A percentile compares a stretch with the other conserved stretches of the same genome.
phyloP scores from a whole-genome alignment of 2,329 filamentous ascomycete species.

The Phyllosticta capitalensis region DNA sequence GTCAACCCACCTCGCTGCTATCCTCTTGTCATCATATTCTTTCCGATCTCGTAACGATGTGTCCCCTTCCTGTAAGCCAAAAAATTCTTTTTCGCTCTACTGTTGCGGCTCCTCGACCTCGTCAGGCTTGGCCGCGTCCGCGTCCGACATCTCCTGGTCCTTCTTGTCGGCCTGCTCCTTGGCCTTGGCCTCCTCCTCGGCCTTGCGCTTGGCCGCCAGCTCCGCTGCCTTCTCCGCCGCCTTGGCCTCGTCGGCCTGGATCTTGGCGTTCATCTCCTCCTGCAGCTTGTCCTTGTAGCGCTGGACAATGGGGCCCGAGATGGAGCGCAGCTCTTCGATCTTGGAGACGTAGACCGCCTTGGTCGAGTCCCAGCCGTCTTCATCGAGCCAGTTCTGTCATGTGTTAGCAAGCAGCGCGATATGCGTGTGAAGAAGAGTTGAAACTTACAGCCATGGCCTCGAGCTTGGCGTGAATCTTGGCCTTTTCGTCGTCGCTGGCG shows the following conservation, averaged over 20 bases:
- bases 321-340: slow-evolving; percentile 86
- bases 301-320: slow-evolving; percentile 85
- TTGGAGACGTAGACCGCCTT: slow-evolving; percentile 93
- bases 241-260: slow-evolving; percentile 55
- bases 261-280: slow-evolving; percentile 67
- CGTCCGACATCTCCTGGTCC: slow-evolving; percentile 53
- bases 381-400: slow-evolving; percentile 89
- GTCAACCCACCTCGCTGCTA: not conserved
- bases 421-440: not conserved
- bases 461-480: slow-evolving; percentile 73
- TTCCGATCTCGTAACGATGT: not conserved
- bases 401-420: not conserved
- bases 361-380: slow-evolving; percentile 87
- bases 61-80: too few species aligned
- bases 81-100: not conserved
- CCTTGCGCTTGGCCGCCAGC: slow-evolving; percentile 66
- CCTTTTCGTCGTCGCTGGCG: slow-evolving; percentile 85
- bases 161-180: slow-evolving; percentile 36
- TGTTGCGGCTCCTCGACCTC: slow-evolving; percentile 14
- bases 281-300: slow-evolving; percentile 93
- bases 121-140: slow-evolving; percentile 33
- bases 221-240: slow-evolving; percentile 53
- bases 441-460: slow-evolving; percentile 71
- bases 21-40: not conserved
- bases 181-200: slow-evolving; percentile 61